These are phyloP conservation scores for Pyracantha coccinea DNA, from an alignment of 331 rosid species.

Conservation along the genomic window DNA sequence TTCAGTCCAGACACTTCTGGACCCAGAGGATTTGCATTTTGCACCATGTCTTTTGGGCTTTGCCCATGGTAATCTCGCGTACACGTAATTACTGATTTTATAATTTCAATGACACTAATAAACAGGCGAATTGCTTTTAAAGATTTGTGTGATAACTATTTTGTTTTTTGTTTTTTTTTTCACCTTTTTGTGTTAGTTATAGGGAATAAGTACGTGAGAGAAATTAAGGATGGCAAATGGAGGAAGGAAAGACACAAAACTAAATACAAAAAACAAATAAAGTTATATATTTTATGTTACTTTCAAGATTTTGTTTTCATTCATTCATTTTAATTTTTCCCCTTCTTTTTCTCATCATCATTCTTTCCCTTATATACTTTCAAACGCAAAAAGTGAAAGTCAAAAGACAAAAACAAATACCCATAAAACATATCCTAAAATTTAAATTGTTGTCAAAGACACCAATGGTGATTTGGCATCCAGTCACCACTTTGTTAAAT, in stretches of 20 bases:
- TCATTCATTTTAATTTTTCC: too few relatives aligned
- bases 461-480: not conserved
- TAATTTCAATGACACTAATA: not conserved
- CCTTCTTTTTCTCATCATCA: not conserved
- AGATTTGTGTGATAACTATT: too few relatives aligned
- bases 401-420: too few relatives aligned
- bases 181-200: too few relatives aligned
- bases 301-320: not conserved
- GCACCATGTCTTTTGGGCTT: conserved; percentile 5
- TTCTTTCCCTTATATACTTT: not conserved
- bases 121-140: not conserved
- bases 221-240: not conserved
- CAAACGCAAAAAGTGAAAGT: too few relatives aligned
- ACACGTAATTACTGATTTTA: not conserved
- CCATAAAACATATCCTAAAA: too few relatives aligned
- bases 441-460: not conserved
- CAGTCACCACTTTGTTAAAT: not conserved
- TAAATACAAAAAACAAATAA: too few relatives aligned
- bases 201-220: not conserved
- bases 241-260: not conserved
- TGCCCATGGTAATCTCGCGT: not conserved
- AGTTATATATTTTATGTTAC: too few relatives aligned
- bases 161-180: too few relatives aligned
- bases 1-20: conserved; percentile 18
- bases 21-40: not conserved